Evolutionary conservation across 2,329 filamentous ascomycete species (phyloP), one percentile per base, ranked within the genome.

Genomic region (Colletotrichum salicis): DNA sequence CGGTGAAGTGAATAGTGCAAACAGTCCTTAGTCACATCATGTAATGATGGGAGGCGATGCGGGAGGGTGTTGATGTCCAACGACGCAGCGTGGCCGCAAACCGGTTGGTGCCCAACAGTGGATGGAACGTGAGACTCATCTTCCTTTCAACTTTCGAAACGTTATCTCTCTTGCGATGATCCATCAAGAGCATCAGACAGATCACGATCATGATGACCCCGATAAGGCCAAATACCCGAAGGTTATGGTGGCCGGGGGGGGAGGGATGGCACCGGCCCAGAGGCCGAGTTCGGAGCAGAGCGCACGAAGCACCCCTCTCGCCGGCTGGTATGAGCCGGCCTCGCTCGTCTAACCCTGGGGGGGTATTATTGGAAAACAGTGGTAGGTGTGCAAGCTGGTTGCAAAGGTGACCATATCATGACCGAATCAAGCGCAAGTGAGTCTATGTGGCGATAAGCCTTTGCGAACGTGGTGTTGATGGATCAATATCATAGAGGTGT

Each of bases 371-470:
- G 5, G 7, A 52, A n/a, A 8, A 7, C 22, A n/a, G 19, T 8
- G 19, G 19, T n/a, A 19, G n/a, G 11, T 48, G 41, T 48, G 12
- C 13, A 48, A 31, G 61, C 61, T n/a, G 33, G 33, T 31, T 61
- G 37, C 64, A 37, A 54, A 35, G 31, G 35, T 52, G 61, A 57
- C 54, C 57, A 45, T 45, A 48, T 37, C 62, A 60, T 54, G 52
- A 13, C 67, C 54, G 67, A 71, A 73, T 71, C 22, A 33, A 61
- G 52, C 52, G 54, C 56, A 59, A 56, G 41, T 59, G 27, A 67
- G 52, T 10, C 33, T 37, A 59, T 52, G 68, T 71, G 63, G 60
- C 64, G 63, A 68, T 57, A 60, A 52, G 55, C 45, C 22, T 62
- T 15, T 22, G 24, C 7, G 10, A 8, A 22, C 22, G 58, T 35